Evolutionary conservation across 2,329 filamentous ascomycete species (phyloP).

Genomic region (Cordyceps pruinosa): DNA sequence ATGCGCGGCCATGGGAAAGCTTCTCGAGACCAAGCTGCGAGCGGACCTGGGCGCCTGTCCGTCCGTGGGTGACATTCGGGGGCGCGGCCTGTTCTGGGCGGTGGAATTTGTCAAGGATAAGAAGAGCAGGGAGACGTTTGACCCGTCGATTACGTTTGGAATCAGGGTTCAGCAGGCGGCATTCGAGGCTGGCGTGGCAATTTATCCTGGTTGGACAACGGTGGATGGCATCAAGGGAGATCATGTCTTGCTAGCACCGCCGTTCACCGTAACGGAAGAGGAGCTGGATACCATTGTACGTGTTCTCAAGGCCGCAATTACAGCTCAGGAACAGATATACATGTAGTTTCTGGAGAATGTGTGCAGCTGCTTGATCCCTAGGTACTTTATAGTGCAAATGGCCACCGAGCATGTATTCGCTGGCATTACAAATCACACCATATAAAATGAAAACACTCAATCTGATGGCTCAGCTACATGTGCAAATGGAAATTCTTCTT

Average conservation of each 20-base stretch:
- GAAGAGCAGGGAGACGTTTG: constrained; percentile 30
- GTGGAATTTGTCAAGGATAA: constrained; percentile 39
- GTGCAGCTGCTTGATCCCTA: neutral
- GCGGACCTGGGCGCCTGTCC: constrained; percentile 22
- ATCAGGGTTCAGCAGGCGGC: constrained; percentile 23
- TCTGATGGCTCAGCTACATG: no score
- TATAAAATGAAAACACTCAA: no score
- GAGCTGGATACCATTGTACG: constrained; percentile 19
- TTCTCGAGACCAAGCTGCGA: constrained; percentile 24
- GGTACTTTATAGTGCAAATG: neutral
- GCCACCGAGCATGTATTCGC: no score
- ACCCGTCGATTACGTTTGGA: constrained; percentile 20
- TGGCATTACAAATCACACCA: no score
- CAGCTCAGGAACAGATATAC: neutral
- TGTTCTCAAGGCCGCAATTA: neutral
- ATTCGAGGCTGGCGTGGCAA: constrained; percentile 27
- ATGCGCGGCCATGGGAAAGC: constrained; percentile 23
- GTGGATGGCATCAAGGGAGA: constrained; percentile 57
- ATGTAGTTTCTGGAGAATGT: neutral
- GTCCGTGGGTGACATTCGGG: constrained; percentile 34
- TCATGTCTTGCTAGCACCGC: constrained; percentile 62
- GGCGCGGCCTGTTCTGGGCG: constrained; percentile 39
- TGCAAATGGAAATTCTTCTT: no score
- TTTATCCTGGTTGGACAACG: constrained; percentile 60
- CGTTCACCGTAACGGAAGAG: constrained; percentile 52